Evolutionary conservation across 2,329 filamentous ascomycete genomes (phyloP).

Genomic region (Colletotrichum sp.): DNA sequence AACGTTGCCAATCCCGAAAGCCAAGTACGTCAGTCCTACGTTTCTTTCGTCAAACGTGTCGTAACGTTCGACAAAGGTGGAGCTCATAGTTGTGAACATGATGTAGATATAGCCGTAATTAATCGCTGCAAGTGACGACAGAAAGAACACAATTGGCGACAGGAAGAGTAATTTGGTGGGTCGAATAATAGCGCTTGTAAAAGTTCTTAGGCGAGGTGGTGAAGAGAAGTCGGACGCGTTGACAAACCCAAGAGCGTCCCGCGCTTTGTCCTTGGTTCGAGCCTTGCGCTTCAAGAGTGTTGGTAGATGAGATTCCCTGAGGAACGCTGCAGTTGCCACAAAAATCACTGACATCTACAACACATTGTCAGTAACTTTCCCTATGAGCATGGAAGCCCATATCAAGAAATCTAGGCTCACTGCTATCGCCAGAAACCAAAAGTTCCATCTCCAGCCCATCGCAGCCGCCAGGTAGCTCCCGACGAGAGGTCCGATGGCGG

Average conservation of each 20-base stretch:
- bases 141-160: neutral
- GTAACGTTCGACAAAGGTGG: neutral
- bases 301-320: neutral
- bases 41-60: neutral
- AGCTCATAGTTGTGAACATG: neutral
- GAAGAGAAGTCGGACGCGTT: neutral
- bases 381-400: conserved; percentile 45
- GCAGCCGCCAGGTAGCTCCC: conserved; percentile 47
- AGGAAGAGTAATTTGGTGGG: neutral
- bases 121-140: neutral
- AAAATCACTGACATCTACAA: conserved; percentile 48
- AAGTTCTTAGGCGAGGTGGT: neutral
- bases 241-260: neutral
- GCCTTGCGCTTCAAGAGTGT: neutral
- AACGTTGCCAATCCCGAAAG: neutral
- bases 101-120: neutral
- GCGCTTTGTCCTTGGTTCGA: neutral
- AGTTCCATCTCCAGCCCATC: conserved; percentile 54
- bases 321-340: neutral
- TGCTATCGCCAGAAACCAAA: conserved; percentile 51
- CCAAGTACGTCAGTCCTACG: neutral
- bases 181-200: neutral
- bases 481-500: conserved; percentile 49
- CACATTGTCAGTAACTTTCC: neutral
- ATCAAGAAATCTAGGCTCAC: conserved; percentile 36